Percentiles rank a stretch among this genome's conserved stretches.
These are phyloP conservation scores for Melaleuca alternifolia DNA, from an alignment of 345 rosid species.

Conservation along the genomic window DNA sequence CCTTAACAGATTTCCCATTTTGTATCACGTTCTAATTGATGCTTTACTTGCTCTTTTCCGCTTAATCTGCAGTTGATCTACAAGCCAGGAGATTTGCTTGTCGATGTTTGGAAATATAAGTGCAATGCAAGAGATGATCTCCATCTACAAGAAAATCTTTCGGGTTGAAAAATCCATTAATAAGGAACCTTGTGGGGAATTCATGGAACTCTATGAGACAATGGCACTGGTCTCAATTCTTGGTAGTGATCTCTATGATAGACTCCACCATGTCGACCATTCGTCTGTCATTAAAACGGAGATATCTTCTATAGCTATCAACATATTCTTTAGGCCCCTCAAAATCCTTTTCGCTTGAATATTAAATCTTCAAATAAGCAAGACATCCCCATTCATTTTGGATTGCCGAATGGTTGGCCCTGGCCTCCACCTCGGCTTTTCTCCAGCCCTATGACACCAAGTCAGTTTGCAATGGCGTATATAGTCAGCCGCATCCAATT, in stretches of 20 bases:
- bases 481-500: neutral
- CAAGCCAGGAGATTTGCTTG: neutral
- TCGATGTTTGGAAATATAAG: neutral
- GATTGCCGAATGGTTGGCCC: neutral
- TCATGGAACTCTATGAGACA: no score
- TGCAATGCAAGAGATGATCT: neutral
- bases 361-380: neutral
- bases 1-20: neutral
- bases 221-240: neutral
- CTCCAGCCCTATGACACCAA: neutral
- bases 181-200: neutral
- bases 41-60: neutral
- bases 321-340: fast-evolving
- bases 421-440: no score
- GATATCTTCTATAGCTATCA: neutral
- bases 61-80: neutral
- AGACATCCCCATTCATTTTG: neutral
- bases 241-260: neutral
- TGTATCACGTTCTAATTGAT: neutral
- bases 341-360: neutral
- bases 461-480: neutral
- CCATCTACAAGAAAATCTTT: neutral
- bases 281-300: neutral
- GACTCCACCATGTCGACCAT: neutral
- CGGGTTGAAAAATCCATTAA: neutral